These are phyloP conservation scores for Chlorophyllum brunneum DNA, from an alignment of 768 basidiomycete species.

Conservation along the genomic window DNA sequence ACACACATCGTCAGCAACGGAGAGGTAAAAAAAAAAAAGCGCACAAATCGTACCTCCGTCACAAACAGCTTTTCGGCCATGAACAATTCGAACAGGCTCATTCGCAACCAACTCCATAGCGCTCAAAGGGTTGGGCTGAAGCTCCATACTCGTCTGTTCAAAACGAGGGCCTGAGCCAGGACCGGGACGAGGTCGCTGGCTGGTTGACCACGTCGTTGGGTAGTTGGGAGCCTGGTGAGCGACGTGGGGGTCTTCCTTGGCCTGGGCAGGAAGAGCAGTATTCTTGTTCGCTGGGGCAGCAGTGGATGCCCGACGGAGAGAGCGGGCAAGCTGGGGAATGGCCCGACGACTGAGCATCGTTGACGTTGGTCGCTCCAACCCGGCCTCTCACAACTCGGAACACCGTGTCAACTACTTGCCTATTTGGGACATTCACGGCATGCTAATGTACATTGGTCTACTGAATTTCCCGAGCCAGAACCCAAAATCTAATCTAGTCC, in stretches of 20 bases:
- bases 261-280: slow-evolving; percentile 13
- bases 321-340: slow-evolving; percentile 27
- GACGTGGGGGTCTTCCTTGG: slow-evolving; percentile 21
- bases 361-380: slow-evolving; percentile 12
- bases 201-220: slow-evolving; percentile 80
- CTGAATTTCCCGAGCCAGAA: slow-evolving; percentile 19
- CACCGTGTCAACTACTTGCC: slow-evolving; percentile 12
- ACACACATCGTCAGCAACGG: too few relatives aligned
- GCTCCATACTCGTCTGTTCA: slow-evolving; percentile 84
- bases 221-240: slow-evolving; percentile 80
- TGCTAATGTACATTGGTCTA: slow-evolving; percentile 20
- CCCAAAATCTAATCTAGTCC: slow-evolving; percentile 28
- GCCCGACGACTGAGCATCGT: slow-evolving; percentile 40
- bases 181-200: slow-evolving; percentile 67
- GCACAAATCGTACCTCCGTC: slow-evolving; percentile 77
- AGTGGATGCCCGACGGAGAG: slow-evolving; percentile 26
- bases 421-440: slow-evolving; percentile 5
- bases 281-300: slow-evolving; percentile 25
- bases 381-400: slow-evolving; percentile 16
- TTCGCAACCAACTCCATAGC: slow-evolving; percentile 88
- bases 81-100: slow-evolving; percentile 80
- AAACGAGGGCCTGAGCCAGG: slow-evolving; percentile 71
- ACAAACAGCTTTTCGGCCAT: slow-evolving; percentile 84
- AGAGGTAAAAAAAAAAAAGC: neutral
- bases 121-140: slow-evolving; percentile 86